Evolutionary conservation across 768 basidiomycete genomes (phyloP).

Genomic region (Tulasnella sp.): DNA sequence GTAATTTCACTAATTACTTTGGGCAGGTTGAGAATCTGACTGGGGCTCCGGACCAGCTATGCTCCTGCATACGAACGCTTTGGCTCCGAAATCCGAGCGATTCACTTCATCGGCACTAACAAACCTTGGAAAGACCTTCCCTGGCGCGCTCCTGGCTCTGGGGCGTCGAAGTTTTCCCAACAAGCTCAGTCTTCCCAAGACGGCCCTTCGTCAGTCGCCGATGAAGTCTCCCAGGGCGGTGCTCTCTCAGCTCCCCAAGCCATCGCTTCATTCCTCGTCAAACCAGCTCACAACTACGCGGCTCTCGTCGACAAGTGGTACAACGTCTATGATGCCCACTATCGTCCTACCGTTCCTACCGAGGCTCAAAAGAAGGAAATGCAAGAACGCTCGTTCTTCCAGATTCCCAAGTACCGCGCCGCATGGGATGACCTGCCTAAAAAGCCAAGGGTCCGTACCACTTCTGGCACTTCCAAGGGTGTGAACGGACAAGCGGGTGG

Average conservation of each 20-base stretch:
- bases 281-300: conserved; percentile 71
- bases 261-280: conserved; percentile 34
- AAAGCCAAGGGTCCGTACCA: background rate
- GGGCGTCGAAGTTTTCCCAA: conserved; percentile 39
- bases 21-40: conserved; percentile 25
- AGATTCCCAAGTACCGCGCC: conserved; percentile 67
- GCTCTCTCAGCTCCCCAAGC: conserved; percentile 33
- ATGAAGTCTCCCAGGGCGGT: conserved; percentile 35
- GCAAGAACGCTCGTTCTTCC: conserved; percentile 48
- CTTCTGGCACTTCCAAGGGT: background rate
- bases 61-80: conserved; percentile 96
- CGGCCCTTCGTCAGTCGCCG: conserved; percentile 34
- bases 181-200: conserved; percentile 38
- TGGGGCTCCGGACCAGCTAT: conserved; percentile 59
- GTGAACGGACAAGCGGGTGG: conserved; percentile 31
- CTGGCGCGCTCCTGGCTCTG: conserved; percentile 64
- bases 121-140: conserved; percentile 90
- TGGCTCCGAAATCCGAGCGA: conserved; percentile 79
- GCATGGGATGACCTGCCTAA: conserved; percentile 66
- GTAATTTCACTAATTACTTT: conserved; percentile 44
- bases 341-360: conserved; percentile 58
- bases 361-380: conserved; percentile 47
- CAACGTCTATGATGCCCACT: conserved; percentile 84
- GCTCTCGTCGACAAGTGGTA: conserved; percentile 91
- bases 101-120: conserved; percentile 94